Evolutionary conservation across 2,329 filamentous ascomycete species (phyloP).

Genomic region (Fusarium sp.): DNA sequence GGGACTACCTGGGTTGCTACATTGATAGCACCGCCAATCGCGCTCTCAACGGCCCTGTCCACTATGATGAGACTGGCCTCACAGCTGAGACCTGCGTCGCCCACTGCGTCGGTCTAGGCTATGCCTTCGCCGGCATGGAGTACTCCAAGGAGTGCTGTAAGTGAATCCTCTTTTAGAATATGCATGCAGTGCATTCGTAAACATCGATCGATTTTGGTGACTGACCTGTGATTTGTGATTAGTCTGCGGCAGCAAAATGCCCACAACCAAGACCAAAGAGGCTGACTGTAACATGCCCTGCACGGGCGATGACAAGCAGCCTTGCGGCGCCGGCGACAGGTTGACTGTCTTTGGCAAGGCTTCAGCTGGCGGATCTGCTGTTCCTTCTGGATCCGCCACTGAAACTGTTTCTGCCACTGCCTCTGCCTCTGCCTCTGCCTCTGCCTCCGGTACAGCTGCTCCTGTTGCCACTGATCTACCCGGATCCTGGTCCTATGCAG

Average conservation of each 20-base stretch:
- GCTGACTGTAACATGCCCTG: slow-evolving; percentile 60
- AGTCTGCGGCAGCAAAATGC: slow-evolving; percentile 53
- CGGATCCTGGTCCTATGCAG: slow-evolving; percentile 35
- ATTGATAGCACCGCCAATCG: slow-evolving; percentile 39
- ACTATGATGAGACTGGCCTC: slow-evolving; percentile 44
- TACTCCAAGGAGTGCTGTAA: slow-evolving; percentile 61
- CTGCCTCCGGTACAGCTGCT: slow-evolving; percentile 11
- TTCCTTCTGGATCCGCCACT: slow-evolving; percentile 7
- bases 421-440: neutral
- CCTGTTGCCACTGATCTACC: slow-evolving; percentile 32
- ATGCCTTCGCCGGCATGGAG: slow-evolving; percentile 60
- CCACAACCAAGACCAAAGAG: slow-evolving; percentile 52
- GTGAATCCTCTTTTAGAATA: neutral
- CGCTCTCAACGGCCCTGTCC: slow-evolving; percentile 35
- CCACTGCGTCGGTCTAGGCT: slow-evolving; percentile 57
- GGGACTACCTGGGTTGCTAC: slow-evolving; percentile 43
- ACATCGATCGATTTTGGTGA: neutral
- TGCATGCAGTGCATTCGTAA: neutral
- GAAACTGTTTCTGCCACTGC: slow-evolving; percentile 17
- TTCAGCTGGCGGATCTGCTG: slow-evolving; percentile 21
- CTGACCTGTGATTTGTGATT: slow-evolving; percentile 10
- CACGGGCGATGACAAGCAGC: slow-evolving; percentile 59
- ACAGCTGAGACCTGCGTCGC: slow-evolving; percentile 58
- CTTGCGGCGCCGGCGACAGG: slow-evolving; percentile 61
- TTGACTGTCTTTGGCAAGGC: slow-evolving; percentile 51